phyloP scores from a whole-genome alignment of 2,329 filamentous ascomycete species.

The Cladosporium velox region DNA sequence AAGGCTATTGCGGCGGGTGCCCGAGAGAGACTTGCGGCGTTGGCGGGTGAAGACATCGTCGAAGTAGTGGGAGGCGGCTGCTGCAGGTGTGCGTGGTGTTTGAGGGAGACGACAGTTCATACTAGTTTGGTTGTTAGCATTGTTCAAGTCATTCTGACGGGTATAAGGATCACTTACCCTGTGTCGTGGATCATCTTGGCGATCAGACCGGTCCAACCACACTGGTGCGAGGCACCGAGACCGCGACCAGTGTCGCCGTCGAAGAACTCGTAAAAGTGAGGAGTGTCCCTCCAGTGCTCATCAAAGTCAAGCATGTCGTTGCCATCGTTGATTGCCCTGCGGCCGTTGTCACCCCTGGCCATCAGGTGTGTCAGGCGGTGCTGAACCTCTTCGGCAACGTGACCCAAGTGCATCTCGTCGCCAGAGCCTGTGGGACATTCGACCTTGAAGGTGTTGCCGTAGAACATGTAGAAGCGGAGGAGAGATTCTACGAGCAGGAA shows the following conservation, averaged over 20 bases:
- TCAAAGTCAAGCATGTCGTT: conserved; percentile 88
- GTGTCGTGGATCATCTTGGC: conserved; percentile 98
- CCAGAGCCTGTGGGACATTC: conserved; percentile 94
- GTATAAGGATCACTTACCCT: conserved; percentile 62
- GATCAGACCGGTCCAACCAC: conserved; percentile 93
- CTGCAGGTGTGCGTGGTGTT: conserved; percentile 83
- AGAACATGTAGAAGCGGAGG: conserved; percentile 96
- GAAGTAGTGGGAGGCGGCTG: conserved; percentile 89
- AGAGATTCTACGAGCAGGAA: conserved; percentile 91
- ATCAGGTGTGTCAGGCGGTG: conserved; percentile 93
- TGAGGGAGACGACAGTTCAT: conserved; percentile 88
- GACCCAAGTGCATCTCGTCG: conserved; percentile 92
- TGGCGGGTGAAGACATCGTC: conserved; percentile 78
- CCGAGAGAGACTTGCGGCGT: conserved; percentile 39
- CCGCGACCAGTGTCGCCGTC: conserved; percentile 89
- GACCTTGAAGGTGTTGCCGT: conserved; percentile 82
- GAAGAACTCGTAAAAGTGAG: conserved; percentile 98
- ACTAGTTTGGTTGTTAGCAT: conserved; percentile 55
- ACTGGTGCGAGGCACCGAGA: conserved; percentile 89
- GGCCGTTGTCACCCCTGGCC: conserved; percentile 77
- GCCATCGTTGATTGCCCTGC: conserved; percentile 83
- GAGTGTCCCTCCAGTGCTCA: conserved; percentile 85
- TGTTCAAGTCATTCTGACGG: not conserved
- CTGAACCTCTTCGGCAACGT: conserved; percentile 92
- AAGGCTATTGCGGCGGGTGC: conserved; percentile 68